Evolutionary conservation across 2,329 filamentous ascomycete genomes (phyloP), one percentile per base, ranked within the genome.

Genomic region (Neonectria hederae): DNA sequence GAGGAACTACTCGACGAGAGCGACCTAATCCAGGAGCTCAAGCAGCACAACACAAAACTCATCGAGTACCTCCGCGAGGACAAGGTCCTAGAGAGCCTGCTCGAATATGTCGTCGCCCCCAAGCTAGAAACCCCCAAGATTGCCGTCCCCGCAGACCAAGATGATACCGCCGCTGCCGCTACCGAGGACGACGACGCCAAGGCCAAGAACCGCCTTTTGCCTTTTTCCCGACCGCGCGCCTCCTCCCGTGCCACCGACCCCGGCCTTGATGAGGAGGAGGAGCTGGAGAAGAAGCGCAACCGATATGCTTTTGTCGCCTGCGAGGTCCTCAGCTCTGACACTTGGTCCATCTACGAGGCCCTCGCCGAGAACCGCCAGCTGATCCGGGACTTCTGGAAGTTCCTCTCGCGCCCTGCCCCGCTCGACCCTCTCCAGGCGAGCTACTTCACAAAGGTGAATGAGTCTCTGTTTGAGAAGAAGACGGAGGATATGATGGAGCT

Each of bases 401-500:
- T 97, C 78, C 81, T 99, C 72, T 91, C 91, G 76, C 88, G 90
- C 59, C 87, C 92, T n/a, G 87, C 93, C 11, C 93, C 95, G 3
- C 86, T 99, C 59, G 95, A 98, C 77, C 92, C 95, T 40, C 86
- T 97, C 6, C 95, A 98, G 80, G 95, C 96, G 19, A 94, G 94
- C 75, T 99, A 99, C 78, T 99, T 99, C 77, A 97, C 95, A 59
- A 99, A 98, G 77, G 94, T 99, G 76, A 98, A 98, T 79, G 96
- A 99, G 81, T 92, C 93, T n/a, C 83, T 99, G 21, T 91, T 99
- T 60, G 96, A 98, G 78, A 97, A 96, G 81, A 98, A 98, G 86
- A 97, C 97, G 6, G 93, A 97, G 75, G 95, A 97, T 69, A 99
- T 98, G 95, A 84, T 98, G 70, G 89, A 90, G 19, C 89, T 99